Evolutionary conservation across 2,329 filamentous ascomycete species (phyloP).

Genomic region (Pestalotiopsis sp.): DNA sequence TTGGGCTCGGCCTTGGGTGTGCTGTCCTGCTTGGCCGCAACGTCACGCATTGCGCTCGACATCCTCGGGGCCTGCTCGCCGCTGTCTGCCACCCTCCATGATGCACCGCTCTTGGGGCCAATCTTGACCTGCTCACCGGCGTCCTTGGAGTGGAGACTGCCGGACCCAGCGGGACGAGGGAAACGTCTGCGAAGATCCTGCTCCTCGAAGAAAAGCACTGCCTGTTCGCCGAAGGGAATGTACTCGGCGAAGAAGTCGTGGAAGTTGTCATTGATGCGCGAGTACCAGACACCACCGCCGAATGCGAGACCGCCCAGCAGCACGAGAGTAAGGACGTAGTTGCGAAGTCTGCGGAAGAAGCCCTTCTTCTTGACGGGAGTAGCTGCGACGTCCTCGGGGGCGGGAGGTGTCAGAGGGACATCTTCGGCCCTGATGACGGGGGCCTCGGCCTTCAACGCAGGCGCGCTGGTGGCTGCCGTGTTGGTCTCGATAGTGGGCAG

Average conservation of each 20-base stretch:
- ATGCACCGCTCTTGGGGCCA: constrained; percentile 82
- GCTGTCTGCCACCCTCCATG: constrained; percentile 52
- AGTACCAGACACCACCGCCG: constrained; percentile 88
- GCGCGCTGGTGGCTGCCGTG: constrained; percentile 48
- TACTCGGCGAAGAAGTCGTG: constrained; percentile 99
- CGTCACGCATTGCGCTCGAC: constrained; percentile 29
- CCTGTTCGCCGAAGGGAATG: constrained; percentile 90
- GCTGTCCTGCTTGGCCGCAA: constrained; percentile 27
- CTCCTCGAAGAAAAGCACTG: constrained; percentile 94
- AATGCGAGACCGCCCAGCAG: constrained; percentile 80
- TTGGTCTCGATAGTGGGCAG: constrained; percentile 57
- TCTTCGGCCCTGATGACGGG: constrained; percentile 39
- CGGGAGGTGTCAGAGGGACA: constrained; percentile 43
- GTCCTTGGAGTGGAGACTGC: constrained; percentile 54
- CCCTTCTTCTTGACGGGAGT: constrained; percentile 60
- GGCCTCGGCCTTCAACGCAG: constrained; percentile 34
- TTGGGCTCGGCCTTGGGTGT: constrained; percentile 23
- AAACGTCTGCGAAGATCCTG: constrained; percentile 89
- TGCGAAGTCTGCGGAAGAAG: constrained; percentile 72
- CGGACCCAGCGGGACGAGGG: constrained; percentile 47
- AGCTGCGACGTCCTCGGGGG: constrained; percentile 30
- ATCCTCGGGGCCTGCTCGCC: constrained; percentile 28
- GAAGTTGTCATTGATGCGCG: constrained; percentile 93
- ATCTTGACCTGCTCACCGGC: constrained; percentile 77
- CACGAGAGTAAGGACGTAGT: constrained; percentile 75